Evolutionary conservation across 2,329 filamentous ascomycete species (phyloP), one percentile per base, ranked within the genome.

Genomic region (Ophiognomonia clavigignenti-juglandacearum): DNA sequence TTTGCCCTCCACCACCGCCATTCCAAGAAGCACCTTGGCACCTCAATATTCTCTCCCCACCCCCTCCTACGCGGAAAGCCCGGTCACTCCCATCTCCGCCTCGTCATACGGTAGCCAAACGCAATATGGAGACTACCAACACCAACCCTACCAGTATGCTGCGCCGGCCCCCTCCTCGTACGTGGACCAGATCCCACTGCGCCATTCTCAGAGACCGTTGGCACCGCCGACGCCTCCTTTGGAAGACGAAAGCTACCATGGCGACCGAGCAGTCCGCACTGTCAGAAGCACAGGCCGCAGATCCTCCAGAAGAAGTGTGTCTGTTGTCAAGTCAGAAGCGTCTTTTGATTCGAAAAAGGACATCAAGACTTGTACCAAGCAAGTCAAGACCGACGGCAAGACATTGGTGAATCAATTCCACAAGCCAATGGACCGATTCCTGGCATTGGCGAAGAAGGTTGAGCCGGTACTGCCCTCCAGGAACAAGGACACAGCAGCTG

Each of bases 11-110:
- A 52, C 68, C 40, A 59, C 65, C 42, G 64, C 68, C 13, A 56
- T 74, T 32, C 69, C 70, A 39, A 69, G 72, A 51, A 61, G 71
- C 11, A 58, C 65, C 16, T 61, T 78, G 59, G 58, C 71, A 18
- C 60, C 71, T 32, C 68, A 75, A 31, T 80, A 76, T 55, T 63
- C 73, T 51, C 64, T 75, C 23, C 64, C 64, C 22, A 60, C 66
- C 19, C 52, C 69, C 3, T 52, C 69, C 3, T 80, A 75, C 60
- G 67, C 56, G 48, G 64, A 70, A 23, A 62, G 66, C 10, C 63
- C 71, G 18, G 67, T 74, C 54, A 64, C 66, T 27, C 67, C 58
- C 26, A 65, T 74, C 47, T 57, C 68, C 6, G 59, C 68, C 38
- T 63, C 67, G 20, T 66, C 72, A 19, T 76, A 74, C 47, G 63